Conservation (phyloP, 2,329 filamentous ascomycete species). For the Ambrosiella cleistominuta region DNA sequence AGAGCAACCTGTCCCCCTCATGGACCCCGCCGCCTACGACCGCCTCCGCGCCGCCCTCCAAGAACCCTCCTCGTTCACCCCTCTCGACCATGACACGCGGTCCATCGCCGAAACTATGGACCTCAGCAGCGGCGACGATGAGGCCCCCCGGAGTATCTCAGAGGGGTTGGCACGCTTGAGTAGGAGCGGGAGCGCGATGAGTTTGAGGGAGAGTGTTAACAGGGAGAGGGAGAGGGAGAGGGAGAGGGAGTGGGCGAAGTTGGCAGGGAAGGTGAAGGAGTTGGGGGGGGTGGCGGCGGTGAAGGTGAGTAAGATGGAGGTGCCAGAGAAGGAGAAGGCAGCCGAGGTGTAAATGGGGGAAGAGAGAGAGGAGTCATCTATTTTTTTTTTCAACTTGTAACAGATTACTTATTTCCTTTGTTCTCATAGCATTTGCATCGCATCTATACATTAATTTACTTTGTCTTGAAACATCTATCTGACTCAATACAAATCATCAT, state of each 20-base stretch:
- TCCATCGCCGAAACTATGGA: conserved; percentile 12
- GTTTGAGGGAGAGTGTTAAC: conserved; percentile 7
- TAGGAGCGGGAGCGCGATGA: conserved; percentile 1
- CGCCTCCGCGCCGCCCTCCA: conserved; percentile 14
- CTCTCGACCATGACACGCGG: conserved; percentile 6
- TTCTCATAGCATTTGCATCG: conserved; percentile 2
- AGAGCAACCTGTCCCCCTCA: conserved; percentile 6
- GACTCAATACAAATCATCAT: conserved; percentile 35
- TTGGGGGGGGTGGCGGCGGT: neutral
- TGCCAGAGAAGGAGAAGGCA: neutral
- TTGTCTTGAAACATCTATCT: neutral
- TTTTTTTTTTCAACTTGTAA: neutral
- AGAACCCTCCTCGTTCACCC: conserved; percentile 8
- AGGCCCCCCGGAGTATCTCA: conserved; percentile 9
- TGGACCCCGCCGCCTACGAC: conserved; percentile 8
- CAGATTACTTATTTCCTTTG: neutral
- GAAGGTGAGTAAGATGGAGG: neutral
- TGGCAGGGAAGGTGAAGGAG: conserved; percentile 7
- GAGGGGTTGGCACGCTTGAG: conserved; percentile 9
- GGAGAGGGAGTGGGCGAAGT: conserved; percentile 13
- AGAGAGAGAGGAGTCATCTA: neutral
- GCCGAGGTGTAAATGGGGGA: neutral
- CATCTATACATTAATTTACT: neutral
- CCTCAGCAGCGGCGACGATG: conserved; percentile 5
- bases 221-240: conserved; percentile 14